phyloP scores from a whole-genome alignment of 1,284 basidiomycete species.

The Naganishia liquefaciens region DNA sequence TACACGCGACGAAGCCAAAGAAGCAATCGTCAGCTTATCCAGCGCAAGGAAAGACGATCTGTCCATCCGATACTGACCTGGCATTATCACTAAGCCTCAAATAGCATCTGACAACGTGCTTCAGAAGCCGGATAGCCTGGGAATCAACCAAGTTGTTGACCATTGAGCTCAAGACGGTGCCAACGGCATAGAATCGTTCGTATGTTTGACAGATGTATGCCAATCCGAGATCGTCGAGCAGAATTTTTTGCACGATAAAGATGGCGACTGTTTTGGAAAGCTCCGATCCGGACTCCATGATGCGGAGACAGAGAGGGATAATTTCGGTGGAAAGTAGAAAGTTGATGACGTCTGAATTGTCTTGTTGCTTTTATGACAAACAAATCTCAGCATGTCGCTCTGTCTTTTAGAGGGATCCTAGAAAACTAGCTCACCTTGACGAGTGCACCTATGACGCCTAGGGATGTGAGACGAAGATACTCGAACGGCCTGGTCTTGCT shows the following conservation, averaged over 20 bases:
- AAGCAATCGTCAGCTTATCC: neutral
- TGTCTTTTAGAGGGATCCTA: neutral
- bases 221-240: constrained; percentile 94
- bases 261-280: constrained; percentile 99
- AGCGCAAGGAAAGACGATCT: neutral
- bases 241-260: constrained; percentile 99
- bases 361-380: constrained; percentile 81
- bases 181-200: constrained; percentile 98
- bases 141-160: constrained; percentile 94
- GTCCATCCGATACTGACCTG: constrained; percentile 61
- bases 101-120: constrained; percentile 98
- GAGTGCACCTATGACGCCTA: constrained; percentile 97
- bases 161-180: constrained; percentile 98
- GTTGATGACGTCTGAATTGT: constrained; percentile 98
- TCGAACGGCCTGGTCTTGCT: constrained; percentile 99
- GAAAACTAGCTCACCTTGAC: constrained; percentile 66
- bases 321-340: constrained; percentile 99
- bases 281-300: constrained; percentile 99
- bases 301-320: constrained; percentile 96
- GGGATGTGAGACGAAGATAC: constrained; percentile 93
- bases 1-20: constrained; percentile 50
- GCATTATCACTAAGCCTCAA: constrained; percentile 93
- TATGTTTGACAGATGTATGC: constrained; percentile 99
- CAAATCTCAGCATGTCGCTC: neutral
- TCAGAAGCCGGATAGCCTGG: constrained; percentile 92